These are phyloP conservation scores for Penicillium flavigenum DNA, from an alignment of 495 filamentous ascomycete species.

Conservation along the genomic window DNA sequence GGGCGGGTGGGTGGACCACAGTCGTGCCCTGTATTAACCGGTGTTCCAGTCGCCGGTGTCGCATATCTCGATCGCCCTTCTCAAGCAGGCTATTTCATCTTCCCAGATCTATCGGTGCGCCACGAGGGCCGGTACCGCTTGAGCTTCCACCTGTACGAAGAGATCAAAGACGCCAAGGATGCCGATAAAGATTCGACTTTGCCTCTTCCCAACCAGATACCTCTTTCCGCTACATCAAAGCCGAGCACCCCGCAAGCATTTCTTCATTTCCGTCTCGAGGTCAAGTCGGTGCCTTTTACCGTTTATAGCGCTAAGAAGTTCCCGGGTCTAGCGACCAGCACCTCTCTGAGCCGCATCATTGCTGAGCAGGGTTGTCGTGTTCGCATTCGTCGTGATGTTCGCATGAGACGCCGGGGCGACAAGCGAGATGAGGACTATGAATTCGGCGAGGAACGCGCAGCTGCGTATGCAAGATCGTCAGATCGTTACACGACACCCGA, in stretches of 20 bases:
- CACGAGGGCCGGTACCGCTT: slow-evolving; percentile 91
- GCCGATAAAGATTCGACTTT: slow-evolving; percentile 50
- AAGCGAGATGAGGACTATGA: slow-evolving; percentile 66
- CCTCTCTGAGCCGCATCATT: slow-evolving; percentile 80
- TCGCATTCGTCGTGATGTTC: slow-evolving; percentile 91
- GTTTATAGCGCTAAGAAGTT: slow-evolving; percentile 99
- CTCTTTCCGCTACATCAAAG: slow-evolving; percentile 26
- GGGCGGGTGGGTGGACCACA: slow-evolving; percentile 68
- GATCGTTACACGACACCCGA: slow-evolving; percentile 59
- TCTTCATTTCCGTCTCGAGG: slow-evolving; percentile 75
- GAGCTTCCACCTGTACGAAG: slow-evolving; percentile 90
- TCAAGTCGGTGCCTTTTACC: slow-evolving; percentile 81
- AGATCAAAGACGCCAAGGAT: slow-evolving; percentile 77
- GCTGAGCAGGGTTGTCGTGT: slow-evolving; percentile 98
- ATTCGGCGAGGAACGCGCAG: slow-evolving; percentile 61
- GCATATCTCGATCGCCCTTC: slow-evolving; percentile 90
- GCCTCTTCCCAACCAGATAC: slow-evolving; percentile 27
- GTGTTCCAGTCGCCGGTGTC: slow-evolving; percentile 94
- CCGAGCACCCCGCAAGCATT: slow-evolving; percentile 41
- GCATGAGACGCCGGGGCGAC: slow-evolving; percentile 86
- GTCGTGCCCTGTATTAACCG: slow-evolving; percentile 82
- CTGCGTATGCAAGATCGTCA: slow-evolving; percentile 54
- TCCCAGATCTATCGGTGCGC: slow-evolving; percentile 93
- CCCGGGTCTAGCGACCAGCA: slow-evolving; percentile 90
- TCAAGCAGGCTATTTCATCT: slow-evolving; percentile 96